Conservation (phyloP, 2,329 filamentous ascomycete genomes). For the Alternaria gaisen region DNA sequence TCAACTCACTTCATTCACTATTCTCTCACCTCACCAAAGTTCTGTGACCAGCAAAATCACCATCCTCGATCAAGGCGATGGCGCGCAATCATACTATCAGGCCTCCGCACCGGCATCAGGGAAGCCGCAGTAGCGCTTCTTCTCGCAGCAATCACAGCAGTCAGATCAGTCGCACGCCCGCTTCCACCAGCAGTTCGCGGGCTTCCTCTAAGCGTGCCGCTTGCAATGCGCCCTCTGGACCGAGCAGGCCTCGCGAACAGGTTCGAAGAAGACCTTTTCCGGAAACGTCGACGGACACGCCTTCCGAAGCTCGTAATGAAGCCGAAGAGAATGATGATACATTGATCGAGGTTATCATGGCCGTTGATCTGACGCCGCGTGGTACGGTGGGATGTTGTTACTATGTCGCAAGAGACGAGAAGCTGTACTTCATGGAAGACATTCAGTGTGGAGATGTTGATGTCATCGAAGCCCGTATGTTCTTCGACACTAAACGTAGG, state of each 20-base stretch:
- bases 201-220: conserved; percentile 20
- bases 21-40: conserved; percentile 1
- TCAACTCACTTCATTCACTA: neutral
- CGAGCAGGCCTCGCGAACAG: conserved; percentile 1
- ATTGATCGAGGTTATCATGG: conserved; percentile 78
- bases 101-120: conserved; percentile 15
- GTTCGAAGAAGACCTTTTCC: neutral
- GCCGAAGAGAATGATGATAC: conserved; percentile 60
- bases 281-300: conserved; percentile 3
- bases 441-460: conserved; percentile 73
- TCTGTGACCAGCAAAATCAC: neutral
- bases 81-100: conserved; percentile 16
- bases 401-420: conserved; percentile 75
- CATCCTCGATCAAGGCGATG: conserved; percentile 16
- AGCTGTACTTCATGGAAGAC: conserved; percentile 80
- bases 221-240: conserved; percentile 12
- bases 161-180: conserved; percentile 13
- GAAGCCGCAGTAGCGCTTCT: conserved; percentile 21
- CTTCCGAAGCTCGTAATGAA: conserved; percentile 11
- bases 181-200: conserved; percentile 13
- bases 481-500: too few species aligned
- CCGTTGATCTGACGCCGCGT: conserved; percentile 76
- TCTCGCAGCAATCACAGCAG: conserved; percentile 15
- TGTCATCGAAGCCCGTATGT: conserved; percentile 59
- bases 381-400: conserved; percentile 84